Base-by-base conservation (phyloP, 164 flowering plant species). In the Macadamia integrifolia region DNA sequence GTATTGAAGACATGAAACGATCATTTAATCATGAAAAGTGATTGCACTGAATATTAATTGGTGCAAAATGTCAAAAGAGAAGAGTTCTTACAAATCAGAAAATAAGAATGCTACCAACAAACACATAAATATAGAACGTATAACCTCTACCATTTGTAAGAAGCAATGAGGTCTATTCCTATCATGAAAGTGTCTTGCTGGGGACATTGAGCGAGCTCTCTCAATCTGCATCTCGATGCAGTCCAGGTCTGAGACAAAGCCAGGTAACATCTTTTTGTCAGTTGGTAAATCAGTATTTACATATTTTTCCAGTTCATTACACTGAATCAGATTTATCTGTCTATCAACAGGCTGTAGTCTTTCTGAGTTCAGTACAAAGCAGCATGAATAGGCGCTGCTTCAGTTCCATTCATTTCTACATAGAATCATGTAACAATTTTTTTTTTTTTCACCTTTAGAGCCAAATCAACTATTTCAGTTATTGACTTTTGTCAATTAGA, bases 61-160 rank as follows among this genome's bases (percentile, higher is more conserved):
- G 13, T 8, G 50, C 13, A 11, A 46, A 46, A 46, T 9, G 13
- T 46, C 13, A 46, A 11, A 46, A 43, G 48, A 43, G 9, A 4
- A 46, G 50, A 46, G 13, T 46, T 46, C 50, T 46, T 8, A 8
- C 50, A 46, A 46, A 46, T 53, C 14, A 53, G 15, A 53, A 53
- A 28, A 31, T 48, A 30, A 32, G 49, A 18, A 48, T 68, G 44
- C 12, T 8, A 1, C 59, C 29, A 42, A 30, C 35, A 35, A 50
- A 53, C 5, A 6, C 18, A 50, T 65, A 29, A 44, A 6, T 12
- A 7, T 29, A n/a, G 65, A 40, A 66, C 35, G 30, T 18, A 71
- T 72, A 40, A 72, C 72, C 73, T 60, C 65, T 86, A 91, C 97
- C 98, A 93, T 82, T 79, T 81, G 85, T 59, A 93, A 76, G 76